Evolutionary conservation across 1,284 basidiomycete species (phyloP), one percentile per base, ranked within the genome.

Genomic region (Ustilago trichophora): DNA sequence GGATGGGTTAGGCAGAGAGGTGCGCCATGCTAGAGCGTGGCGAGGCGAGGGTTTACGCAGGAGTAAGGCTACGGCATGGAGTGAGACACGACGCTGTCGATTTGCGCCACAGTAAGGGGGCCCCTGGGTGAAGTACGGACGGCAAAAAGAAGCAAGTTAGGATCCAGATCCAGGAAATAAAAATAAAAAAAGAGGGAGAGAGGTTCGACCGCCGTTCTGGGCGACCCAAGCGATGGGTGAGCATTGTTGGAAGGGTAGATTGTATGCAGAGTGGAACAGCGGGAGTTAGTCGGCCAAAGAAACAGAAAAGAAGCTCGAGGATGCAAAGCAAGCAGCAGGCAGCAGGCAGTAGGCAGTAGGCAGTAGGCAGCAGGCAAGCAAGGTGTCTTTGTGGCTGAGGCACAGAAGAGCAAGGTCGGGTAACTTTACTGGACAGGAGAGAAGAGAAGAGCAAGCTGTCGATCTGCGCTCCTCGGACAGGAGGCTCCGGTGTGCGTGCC

Each of bases 401-500:
- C 35, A 57, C 55, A 40, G 18, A 45, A 32, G 43, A 18, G 4
- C 13, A 40, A 38, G 25, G n/a, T 42, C 38, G 38, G 52, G 12
- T 47, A 47, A n/a, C 32, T 26, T 19, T 13, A 19, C 26, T n/a
- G n/a, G n/a, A n/a, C n/a, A n/a, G n/a, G n/a, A n/a, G n/a, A n/a
- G n/a, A n/a, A n/a, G n/a, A n/a, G n/a, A 21, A 51, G 12, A 34
- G 6, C 16, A 21, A 27, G 36, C 18, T 40, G 42, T 27, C 35
- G 55, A 50, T 50, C 42, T 41, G 42, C 48, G 47, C 40, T 50
- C 47, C 46, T 57, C 34, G 55, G 42, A 33, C 47, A 57, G 55
- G 55, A 50, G 51, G 47, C 42, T 38, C 31, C 35, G 15, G 42
- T 46, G 42, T 46, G 48, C 55, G 51, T 57, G 36, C 46, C 48